phyloP scores from a whole-genome alignment of 805 yeast genomes.

The Schwanniomyces occidentalis region DNA sequence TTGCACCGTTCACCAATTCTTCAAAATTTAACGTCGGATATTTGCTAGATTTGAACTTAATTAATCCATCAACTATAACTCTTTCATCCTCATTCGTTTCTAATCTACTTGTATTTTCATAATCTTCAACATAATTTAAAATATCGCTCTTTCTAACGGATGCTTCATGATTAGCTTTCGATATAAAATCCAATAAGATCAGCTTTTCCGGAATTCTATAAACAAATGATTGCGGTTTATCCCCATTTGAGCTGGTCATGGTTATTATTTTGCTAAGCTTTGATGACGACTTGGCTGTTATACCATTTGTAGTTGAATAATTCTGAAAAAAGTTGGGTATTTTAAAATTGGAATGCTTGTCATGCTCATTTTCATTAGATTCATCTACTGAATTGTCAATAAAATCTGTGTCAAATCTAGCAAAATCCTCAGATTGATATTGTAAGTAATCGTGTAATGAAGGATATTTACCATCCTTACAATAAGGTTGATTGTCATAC shows the following conservation, averaged over 20 bases:
- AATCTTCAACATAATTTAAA: conserved; percentile 21
- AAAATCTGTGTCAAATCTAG: conserved; percentile 10
- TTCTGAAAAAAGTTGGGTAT: conserved; percentile 33
- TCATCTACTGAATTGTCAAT: conserved; percentile 6
- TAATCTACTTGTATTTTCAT: conserved; percentile 20
- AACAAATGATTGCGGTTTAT: conserved; percentile 43
- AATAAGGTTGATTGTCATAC: conserved; percentile 33
- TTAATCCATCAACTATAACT: conserved; percentile 25
- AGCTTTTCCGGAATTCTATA: conserved; percentile 69
- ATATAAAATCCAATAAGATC: conserved; percentile 67
- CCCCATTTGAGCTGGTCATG: conserved; percentile 15
- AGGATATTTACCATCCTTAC: conserved; percentile 19
- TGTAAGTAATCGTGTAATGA: conserved; percentile 31
- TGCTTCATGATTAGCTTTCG: conserved; percentile 42
- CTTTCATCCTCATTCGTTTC: conserved; percentile 18
- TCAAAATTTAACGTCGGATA: conserved; percentile 43
- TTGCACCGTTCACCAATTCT: conserved; percentile 47
- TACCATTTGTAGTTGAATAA: conserved; percentile 17
- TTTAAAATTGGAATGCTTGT: conserved; percentile 16
- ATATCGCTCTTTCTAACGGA: conserved; percentile 29
- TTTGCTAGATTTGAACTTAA: conserved; percentile 28
- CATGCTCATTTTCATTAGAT: conserved; percentile 8
- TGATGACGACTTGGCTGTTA: conserved; percentile 19
- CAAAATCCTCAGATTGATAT: conserved; percentile 25
- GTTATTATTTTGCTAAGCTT: conserved; percentile 19